Evolutionary conservation across 1,284 basidiomycete genomes (phyloP).

Genomic region (Melanopsichium pennsylvanicum): DNA sequence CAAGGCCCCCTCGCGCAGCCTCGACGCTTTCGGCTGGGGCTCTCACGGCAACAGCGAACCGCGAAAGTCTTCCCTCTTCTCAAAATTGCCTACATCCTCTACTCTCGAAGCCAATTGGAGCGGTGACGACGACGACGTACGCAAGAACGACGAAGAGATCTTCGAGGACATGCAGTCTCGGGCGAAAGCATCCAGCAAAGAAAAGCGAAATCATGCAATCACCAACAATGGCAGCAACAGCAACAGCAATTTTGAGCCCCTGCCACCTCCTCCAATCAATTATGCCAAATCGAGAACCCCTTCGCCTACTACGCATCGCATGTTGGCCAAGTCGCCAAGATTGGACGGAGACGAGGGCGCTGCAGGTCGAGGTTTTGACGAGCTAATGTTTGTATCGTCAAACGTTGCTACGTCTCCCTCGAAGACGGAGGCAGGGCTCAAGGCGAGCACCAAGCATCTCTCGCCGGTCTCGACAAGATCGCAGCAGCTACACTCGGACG

Average conservation of each 20-base stretch:
- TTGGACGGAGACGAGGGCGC: constrained; percentile 10
- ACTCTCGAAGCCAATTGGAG: constrained; percentile 44
- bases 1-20: constrained; percentile 21
- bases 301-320: constrained; percentile 20
- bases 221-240: no score
- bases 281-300: constrained; percentile 24
- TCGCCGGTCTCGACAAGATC: constrained; percentile 26
- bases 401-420: neutral
- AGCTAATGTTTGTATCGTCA: constrained; percentile 1
- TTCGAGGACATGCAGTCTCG: constrained; percentile 27
- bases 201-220: no score
- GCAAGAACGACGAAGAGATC: constrained; percentile 27
- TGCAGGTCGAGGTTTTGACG: neutral
- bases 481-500: constrained; percentile 12
- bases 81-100: constrained; percentile 23
- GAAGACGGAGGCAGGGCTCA: neutral
- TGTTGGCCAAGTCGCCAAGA: constrained; percentile 28
- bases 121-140: constrained; percentile 40
- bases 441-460: neutral
- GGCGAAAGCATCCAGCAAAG: constrained; percentile 33
- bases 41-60: constrained; percentile 3
- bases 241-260: constrained; percentile 7
- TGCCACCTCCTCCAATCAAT: constrained; percentile 35
- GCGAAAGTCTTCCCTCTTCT: constrained; percentile 29
- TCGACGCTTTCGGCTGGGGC: constrained; percentile 42